phyloP scores from a whole-genome alignment of 106 monocot species.

The Apostasia shenzhenica region DNA sequence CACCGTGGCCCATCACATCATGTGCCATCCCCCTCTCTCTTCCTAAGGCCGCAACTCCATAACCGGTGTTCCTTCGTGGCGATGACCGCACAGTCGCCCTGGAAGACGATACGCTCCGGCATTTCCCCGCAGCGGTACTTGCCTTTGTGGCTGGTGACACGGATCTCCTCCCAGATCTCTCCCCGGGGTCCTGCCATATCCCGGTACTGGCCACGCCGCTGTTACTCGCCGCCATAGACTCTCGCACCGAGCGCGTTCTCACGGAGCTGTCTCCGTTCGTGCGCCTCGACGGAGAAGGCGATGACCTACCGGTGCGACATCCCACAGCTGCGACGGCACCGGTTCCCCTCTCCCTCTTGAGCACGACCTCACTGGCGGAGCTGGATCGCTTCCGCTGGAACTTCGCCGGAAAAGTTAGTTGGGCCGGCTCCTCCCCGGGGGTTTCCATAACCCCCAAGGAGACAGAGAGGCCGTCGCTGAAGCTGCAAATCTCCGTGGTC shows the following conservation, averaged over 20 bases:
- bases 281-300: background rate
- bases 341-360: background rate
- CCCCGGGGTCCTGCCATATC: background rate
- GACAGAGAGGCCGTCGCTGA: conserved; percentile 5
- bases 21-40: background rate
- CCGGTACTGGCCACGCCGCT: background rate
- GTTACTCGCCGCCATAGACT: background rate
- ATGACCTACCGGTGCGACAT: conserved; percentile 4
- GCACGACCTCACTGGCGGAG: background rate
- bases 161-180: conserved; percentile 7
- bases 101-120: background rate
- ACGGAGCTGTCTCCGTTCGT: background rate
- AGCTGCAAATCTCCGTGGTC: conserved; percentile 1
- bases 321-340: background rate
- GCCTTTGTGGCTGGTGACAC: background rate
- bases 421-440: background rate
- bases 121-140: background rate
- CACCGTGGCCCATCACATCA: background rate
- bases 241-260: background rate
- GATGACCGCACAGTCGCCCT: background rate
- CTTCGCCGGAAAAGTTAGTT: background rate
- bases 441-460: background rate
- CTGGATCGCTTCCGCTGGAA: conserved; percentile 4
- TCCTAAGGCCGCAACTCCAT: background rate
- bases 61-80: background rate